Base-by-base conservation (phyloP, 306 rosid genomes). In the Datisca glomerata region DNA sequence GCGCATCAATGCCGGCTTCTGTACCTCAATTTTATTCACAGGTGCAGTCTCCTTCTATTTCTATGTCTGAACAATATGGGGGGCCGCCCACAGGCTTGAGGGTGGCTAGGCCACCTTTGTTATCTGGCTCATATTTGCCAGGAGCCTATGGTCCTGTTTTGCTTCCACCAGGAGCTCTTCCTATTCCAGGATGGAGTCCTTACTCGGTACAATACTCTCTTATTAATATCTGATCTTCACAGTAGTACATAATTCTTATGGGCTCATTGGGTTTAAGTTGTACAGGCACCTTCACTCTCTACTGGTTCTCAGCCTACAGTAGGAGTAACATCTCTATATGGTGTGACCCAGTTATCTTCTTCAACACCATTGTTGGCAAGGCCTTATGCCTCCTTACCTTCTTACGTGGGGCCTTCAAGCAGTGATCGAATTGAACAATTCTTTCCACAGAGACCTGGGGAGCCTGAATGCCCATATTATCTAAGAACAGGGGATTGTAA, bases 11-110 rank as follows among this genome's bases (percentile, higher is more conserved):
- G 64, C 68, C 93, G 13, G 64, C 68, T 8, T 77, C 93, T 72
- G 89, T 89, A 65, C 89, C 87, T 59, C 96, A 85, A 28, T 85
- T 77, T 85, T 85, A 77, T 80, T 82, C 73, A 44, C 74, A 69
- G 81, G 93, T 77, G 93, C 96, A 77, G 60, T 77, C 89, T 61
- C 89, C 81, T 56, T 57, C 95, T 1, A 75, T 73, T 66, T 79
- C 87, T 38, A 60, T 68, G 37, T 66, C 79, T 25, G 93, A 85
- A 6, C 96, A 74, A 49, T 85, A 33, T 74, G 87, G 81, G 33
- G 80, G 78, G 33, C 63, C 76, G 46, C 76, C 95, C 59, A 58
- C 76, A 6, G 57, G 66, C 57, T 21, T 85, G 78, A 74, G 96
- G 66, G 93, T 85, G 63, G 78, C 75, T 7, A 77, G 93, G 75